phyloP scores from a whole-genome alignment of 1,139 yeast species.

The Suhomyces coccinellae region DNA sequence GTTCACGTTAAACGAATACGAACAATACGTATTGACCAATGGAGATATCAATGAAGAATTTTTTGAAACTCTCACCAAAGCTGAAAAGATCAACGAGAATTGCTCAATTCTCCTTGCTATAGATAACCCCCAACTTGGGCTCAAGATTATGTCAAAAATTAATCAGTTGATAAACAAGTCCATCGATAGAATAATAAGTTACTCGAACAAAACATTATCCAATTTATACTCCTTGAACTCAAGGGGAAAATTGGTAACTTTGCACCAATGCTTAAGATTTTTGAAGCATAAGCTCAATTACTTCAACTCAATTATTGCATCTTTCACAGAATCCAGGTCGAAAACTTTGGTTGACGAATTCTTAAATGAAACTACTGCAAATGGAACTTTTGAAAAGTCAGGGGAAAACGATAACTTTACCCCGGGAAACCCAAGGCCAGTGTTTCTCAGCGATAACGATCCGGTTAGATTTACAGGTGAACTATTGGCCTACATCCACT shows the following conservation, averaged over 20 bases:
- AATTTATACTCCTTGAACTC: conserved; percentile 38
- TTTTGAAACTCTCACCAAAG: conserved; percentile 59
- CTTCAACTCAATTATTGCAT: conserved; percentile 49
- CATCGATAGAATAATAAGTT: conserved; percentile 46
- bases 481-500: conserved; percentile 83
- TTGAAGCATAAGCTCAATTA: conserved; percentile 45
- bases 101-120: conserved; percentile 68
- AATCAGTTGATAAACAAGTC: conserved; percentile 53
- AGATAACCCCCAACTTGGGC: conserved; percentile 72
- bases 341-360: conserved; percentile 60
- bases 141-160: conserved; percentile 64
- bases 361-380: conserved; percentile 19
- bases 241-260: conserved; percentile 26
- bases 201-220: conserved; percentile 37
- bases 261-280: conserved; percentile 37
- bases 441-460: conserved; percentile 73
- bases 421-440: conserved; percentile 39
- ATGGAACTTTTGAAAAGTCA: background rate
- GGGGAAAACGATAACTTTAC: background rate
- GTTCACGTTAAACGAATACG: conserved; percentile 72
- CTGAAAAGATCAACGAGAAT: conserved; percentile 62
- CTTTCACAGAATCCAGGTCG: conserved; percentile 56
- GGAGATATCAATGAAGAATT: conserved; percentile 55
- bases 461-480: conserved; percentile 84
- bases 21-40: conserved; percentile 54